Evolutionary conservation across 441 rosid genomes (phyloP).

Genomic region (Raphanus hybrid): DNA sequence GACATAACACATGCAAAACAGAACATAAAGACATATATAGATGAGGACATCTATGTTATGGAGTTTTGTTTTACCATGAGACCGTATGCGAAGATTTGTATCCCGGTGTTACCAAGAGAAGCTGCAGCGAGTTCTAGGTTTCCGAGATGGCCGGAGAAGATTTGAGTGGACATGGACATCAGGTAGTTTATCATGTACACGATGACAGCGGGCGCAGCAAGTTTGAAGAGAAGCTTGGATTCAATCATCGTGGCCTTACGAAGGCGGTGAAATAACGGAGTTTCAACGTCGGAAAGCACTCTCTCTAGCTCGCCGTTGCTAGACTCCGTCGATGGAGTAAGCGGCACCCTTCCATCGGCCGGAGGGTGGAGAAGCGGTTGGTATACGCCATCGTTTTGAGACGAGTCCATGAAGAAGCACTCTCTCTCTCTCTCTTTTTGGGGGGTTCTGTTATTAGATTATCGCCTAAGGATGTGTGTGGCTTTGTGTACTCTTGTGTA

Average conservation of each 20-base stretch:
- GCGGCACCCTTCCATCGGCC: not conserved
- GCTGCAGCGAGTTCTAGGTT: slow-evolving; percentile 70
- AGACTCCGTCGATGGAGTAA: slow-evolving; percentile 38
- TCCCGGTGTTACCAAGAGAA: slow-evolving; percentile 73
- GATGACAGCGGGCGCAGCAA: slow-evolving; percentile 64
- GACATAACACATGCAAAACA: not conserved
- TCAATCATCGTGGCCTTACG: slow-evolving; percentile 51
- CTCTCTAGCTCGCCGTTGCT: slow-evolving; percentile 48
- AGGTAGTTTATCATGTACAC: slow-evolving; percentile 68
- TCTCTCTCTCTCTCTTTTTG: not conserved
- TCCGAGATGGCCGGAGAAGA: slow-evolving; percentile 72
- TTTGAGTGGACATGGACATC: slow-evolving; percentile 76
- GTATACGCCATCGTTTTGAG: slow-evolving; percentile 27
- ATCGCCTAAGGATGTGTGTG: slow-evolving; percentile 3
- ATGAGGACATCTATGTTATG: not conserved
- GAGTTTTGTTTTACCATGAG: slow-evolving; percentile 52
- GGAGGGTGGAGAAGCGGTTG: slow-evolving; percentile 39
- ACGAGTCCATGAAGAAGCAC: slow-evolving; percentile 33
- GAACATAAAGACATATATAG: not conserved
- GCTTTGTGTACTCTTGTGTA: not conserved
- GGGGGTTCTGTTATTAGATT: not conserved
- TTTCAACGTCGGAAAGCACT: slow-evolving; percentile 43
- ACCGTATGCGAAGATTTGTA: slow-evolving; percentile 70
- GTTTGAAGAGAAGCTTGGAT: slow-evolving; percentile 53
- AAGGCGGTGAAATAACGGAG: slow-evolving; percentile 40